These are phyloP conservation scores for Ramularia endophylla DNA, from an alignment of 2,329 filamentous ascomycete species.

Conservation along the genomic window DNA sequence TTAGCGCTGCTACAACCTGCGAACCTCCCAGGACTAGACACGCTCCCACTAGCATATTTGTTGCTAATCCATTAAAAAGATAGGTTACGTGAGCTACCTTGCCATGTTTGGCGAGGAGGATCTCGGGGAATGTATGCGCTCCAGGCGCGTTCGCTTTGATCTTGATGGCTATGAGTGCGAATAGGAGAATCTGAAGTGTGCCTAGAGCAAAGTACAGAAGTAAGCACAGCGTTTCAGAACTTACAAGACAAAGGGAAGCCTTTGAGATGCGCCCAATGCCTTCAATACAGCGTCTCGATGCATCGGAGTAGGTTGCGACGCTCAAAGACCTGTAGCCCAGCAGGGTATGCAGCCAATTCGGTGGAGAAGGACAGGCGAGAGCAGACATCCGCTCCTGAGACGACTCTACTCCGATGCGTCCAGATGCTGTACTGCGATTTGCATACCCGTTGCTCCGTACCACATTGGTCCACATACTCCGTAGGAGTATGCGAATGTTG, in stretches of 20 bases:
- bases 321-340: no score
- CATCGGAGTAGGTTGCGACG: no score
- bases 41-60: slow-evolving; percentile 40
- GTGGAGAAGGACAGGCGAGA: no score
- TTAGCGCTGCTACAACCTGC: slow-evolving; percentile 39
- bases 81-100: slow-evolving; percentile 22
- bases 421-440: no score
- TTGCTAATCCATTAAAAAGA: slow-evolving; percentile 37
- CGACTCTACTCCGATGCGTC: no score
- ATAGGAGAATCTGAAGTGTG: slow-evolving; percentile 41
- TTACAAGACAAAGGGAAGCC: no score
- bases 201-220: no score
- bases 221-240: no score
- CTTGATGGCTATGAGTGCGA: slow-evolving; percentile 40
- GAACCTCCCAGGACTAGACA: slow-evolving; percentile 42
- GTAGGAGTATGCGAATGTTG: slow-evolving; percentile 31
- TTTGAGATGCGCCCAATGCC: no score
- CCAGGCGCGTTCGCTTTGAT: slow-evolving; percentile 39
- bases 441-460: slow-evolving; percentile 37
- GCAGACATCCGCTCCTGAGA: no score
- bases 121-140: slow-evolving; percentile 38
- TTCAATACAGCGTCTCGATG: no score
- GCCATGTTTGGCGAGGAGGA: slow-evolving; percentile 36
- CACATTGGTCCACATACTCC: slow-evolving; percentile 34
- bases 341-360: no score